A percentile compares a stretch with the other conserved stretches of the same genome.
Evolutionary conservation across 352 stramenopile genomes (phyloP).

Genomic region (Phytopythium litorale): DNA sequence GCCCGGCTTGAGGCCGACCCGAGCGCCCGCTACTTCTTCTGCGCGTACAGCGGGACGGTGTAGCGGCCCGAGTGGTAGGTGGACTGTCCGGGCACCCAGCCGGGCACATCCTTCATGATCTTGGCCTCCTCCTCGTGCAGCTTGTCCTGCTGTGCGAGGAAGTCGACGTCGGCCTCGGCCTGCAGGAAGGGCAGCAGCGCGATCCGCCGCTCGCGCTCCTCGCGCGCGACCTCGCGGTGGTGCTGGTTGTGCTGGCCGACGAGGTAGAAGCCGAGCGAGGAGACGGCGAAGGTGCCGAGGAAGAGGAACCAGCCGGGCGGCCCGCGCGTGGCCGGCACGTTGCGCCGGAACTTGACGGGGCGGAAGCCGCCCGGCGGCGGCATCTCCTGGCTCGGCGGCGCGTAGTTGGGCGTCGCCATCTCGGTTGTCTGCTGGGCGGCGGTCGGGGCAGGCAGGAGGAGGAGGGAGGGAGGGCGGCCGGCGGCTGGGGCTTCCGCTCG

Average conservation of each 20-base stretch:
- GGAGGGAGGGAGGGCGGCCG: slow-evolving; percentile 1
- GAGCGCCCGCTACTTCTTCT: slow-evolving; percentile 49
- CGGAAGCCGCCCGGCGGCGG: slow-evolving; percentile 76
- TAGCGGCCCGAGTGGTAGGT: slow-evolving; percentile 89
- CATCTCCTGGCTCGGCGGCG: slow-evolving; percentile 77
- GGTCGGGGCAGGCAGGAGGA: not conserved
- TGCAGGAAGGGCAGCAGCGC: slow-evolving; percentile 93
- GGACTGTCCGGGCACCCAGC: slow-evolving; percentile 87
- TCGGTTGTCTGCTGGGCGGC: not conserved
- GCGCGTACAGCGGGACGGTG: slow-evolving; percentile 71
- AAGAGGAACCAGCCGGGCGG: slow-evolving; percentile 80
- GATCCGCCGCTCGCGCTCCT: slow-evolving; percentile 92
- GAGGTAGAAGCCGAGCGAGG: slow-evolving; percentile 70
- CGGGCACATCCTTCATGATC: slow-evolving; percentile 95
- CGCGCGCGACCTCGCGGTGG: slow-evolving; percentile 53
- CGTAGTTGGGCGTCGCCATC: slow-evolving; percentile 85
- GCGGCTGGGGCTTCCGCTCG: not conserved
- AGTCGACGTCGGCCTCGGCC: slow-evolving; percentile 93
- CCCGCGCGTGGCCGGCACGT: slow-evolving; percentile 58
- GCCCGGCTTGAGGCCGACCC: not conserved
- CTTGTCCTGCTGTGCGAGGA: slow-evolving; percentile 82
- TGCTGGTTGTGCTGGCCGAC: slow-evolving; percentile 79
- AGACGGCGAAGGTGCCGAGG: slow-evolving; percentile 64
- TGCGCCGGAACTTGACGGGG: slow-evolving; percentile 58
- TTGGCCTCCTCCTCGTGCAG: slow-evolving; percentile 89